Base-by-base conservation (phyloP, 2,329 filamentous ascomycete species). In the Davidsoniella australis region DNA sequence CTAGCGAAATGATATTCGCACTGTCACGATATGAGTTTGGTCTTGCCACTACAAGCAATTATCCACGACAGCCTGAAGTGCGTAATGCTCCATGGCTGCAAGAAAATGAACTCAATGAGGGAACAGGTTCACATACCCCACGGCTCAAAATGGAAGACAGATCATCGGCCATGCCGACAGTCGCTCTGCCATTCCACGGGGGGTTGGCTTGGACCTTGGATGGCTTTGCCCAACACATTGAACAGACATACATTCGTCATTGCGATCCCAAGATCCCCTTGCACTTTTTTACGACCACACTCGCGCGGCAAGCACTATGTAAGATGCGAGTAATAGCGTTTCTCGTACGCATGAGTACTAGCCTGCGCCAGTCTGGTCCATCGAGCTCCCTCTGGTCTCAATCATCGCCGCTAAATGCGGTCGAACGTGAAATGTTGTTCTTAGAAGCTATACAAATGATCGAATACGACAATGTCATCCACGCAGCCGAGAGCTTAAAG, bases 1-100 rank as follows among this genome's bases (percentile, higher is more conserved):
- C 73, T 3, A 79, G 74, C 0, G 76, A 79, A 56, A 76, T 78
- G 69, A 62, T 78, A 5, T 80, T 79, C 56, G 66, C 68, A 12
- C 65, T 79, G 9, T 70, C 73, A 0, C 66, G 74, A 14, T 66
- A 75, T 36, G 74, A 78, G 58, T 64, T 80, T 43, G 70, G 70
- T 48, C 71, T 74, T 57, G 72, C 71, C 2, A 71, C 71, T 23
- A 66, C 67, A 3, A 69, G 66, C 46, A 68, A 69, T 52, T 47
- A 58, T 67, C 52, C 66, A 68, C 51, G 63, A 64, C 50, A 45
- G 20, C 48, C 29, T 23, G 41, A 14, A 43, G 29, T 42, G 9
- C 18, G 23, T 12, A 18, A 42, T 10, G 29, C 29, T 10, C 29
- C 29, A 33, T 33, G 29, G 29, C 12, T 33, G 12, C 29, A 33